A percentile compares a stretch with the other conserved stretches of the same genome.
phyloP scores from a whole-genome alignment of 2,329 filamentous ascomycete species.

The Fusarium metavorans region DNA sequence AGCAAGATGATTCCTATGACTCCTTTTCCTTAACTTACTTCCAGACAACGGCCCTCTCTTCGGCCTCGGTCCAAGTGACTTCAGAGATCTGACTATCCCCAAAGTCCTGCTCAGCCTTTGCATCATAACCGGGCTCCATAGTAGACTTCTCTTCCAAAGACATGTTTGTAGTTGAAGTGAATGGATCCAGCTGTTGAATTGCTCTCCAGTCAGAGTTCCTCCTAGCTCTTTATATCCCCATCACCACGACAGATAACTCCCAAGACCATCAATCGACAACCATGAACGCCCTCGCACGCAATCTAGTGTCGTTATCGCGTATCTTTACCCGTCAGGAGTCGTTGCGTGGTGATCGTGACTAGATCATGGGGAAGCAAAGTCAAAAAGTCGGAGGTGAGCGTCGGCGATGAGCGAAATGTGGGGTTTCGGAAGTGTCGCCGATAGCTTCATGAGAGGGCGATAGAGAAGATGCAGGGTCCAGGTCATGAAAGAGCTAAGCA shows the following conservation, averaged over 20 bases:
- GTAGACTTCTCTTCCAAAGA: background rate
- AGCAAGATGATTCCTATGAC: background rate
- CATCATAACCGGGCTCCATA: background rate
- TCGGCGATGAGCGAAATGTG: conserved; percentile 38
- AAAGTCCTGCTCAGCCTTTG: background rate
- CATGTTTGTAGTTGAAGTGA: background rate
- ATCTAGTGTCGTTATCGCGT: conserved; percentile 10
- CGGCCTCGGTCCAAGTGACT: conserved; percentile 16
- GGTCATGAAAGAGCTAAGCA: background rate
- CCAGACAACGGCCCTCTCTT: conserved; percentile 18
- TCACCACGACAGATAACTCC: background rate
- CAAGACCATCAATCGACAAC: background rate
- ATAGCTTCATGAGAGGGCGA: background rate
- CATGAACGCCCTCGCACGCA: background rate
- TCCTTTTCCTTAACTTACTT: conserved; percentile 36
- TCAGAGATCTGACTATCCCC: background rate
- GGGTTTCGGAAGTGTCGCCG: conserved; percentile 7
- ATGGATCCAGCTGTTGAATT: background rate
- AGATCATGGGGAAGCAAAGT: background rate
- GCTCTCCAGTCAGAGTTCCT: background rate
- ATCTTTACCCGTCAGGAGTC: background rate
- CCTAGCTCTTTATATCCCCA: background rate
- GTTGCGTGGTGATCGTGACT: background rate
- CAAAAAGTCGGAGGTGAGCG: conserved; percentile 31
- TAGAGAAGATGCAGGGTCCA: background rate